These are phyloP conservation scores for Conticribra weissflogii DNA, from an alignment of 108 stramenopile species.

Conservation along the genomic window DNA sequence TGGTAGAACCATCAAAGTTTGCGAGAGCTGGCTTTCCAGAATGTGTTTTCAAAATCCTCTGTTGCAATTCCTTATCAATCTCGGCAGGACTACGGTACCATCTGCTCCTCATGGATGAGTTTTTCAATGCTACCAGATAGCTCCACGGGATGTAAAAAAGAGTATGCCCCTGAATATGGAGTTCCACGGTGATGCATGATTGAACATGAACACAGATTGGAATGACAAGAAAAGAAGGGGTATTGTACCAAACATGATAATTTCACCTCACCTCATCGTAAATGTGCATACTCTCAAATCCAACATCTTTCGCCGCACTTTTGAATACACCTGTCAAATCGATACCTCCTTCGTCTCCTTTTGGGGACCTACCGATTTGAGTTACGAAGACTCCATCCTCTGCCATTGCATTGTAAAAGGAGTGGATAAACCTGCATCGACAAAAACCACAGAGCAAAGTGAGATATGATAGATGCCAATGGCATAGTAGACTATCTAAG, in stretches of 20 bases:
- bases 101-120: constrained; percentile 24
- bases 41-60: constrained; percentile 25
- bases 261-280: constrained; percentile 59
- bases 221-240: not conserved
- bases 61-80: constrained; percentile 35
- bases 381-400: constrained; percentile 9
- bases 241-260: not conserved
- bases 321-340: constrained; percentile 15
- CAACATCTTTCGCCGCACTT: constrained; percentile 45
- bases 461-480: constrained; percentile 56
- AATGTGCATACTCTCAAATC: constrained; percentile 61
- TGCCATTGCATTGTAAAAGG: constrained; percentile 6
- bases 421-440: constrained; percentile 42
- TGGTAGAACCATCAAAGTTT: constrained; percentile 48
- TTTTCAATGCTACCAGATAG: constrained; percentile 64
- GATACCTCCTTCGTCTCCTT: not conserved
- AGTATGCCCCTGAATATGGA: constrained; percentile 49
- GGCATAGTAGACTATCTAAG: constrained; percentile 48
- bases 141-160: constrained; percentile 66
- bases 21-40: constrained; percentile 35
- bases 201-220: too few relatives aligned
- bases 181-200: too few relatives aligned
- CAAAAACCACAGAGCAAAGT: too few relatives aligned
- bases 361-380: not conserved
- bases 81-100: constrained; percentile 62